A percentile compares a stretch with the other conserved stretches of the same genome.
Conservation (phyloP, 139 green algal genomes). For the Zygnema cylindricum region DNA sequence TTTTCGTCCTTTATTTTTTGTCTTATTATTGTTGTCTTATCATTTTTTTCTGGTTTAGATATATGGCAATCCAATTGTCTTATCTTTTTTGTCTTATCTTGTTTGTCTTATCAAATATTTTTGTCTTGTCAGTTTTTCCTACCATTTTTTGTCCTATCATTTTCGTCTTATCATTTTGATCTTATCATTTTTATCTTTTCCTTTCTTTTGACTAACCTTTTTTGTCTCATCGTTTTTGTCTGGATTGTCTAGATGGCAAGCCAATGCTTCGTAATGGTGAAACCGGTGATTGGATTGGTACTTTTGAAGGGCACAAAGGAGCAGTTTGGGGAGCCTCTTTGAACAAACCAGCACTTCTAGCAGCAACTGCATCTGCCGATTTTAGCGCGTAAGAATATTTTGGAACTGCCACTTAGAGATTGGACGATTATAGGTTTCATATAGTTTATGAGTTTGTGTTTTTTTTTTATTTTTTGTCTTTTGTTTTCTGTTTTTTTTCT, state of each 20-base stretch:
- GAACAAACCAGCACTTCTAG: constrained; percentile 83
- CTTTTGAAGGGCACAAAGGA: constrained; percentile 97
- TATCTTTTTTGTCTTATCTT: no score
- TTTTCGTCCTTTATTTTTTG: no score
- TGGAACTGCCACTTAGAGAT: background rate
- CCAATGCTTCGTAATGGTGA: constrained; percentile 95
- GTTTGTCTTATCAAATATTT: no score
- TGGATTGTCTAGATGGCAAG: constrained; percentile 79
- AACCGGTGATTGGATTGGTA: constrained; percentile 98
- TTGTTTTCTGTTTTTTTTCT: background rate
- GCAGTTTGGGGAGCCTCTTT: constrained; percentile 93
- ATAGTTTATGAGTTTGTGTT: no score
- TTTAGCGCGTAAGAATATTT: constrained; percentile 79
- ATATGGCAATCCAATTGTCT: no score
- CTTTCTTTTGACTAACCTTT: no score
- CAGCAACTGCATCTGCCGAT: constrained; percentile 91
- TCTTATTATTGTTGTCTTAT: no score
- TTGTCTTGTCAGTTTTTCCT: no score
- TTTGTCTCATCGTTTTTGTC: background rate
- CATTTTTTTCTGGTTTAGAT: no score
- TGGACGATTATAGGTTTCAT: background rate
- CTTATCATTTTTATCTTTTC: no score
- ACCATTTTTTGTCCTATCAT: no score
- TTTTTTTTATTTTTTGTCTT: background rate
- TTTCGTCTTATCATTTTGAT: no score